These are phyloP conservation scores for Corchorus capsularis DNA, from an alignment of 345 rosid species.

Conservation along the genomic window DNA sequence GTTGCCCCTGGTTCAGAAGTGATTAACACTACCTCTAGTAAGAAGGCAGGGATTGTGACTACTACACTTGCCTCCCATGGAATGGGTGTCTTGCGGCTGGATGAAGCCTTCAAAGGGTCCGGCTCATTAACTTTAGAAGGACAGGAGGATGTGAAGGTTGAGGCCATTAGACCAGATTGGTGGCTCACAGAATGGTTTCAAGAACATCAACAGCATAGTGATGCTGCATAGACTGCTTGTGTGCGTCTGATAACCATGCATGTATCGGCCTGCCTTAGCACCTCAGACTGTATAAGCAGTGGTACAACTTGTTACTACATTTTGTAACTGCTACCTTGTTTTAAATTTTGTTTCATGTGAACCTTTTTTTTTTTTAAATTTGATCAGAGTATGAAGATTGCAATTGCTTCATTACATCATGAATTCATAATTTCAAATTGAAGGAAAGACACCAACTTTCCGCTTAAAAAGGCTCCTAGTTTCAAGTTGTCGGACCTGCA, in stretches of 20 bases:
- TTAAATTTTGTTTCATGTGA: too few species aligned
- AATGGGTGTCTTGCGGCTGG: constrained; percentile 71
- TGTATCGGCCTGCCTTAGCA: too few species aligned
- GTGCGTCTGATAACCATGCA: too few species aligned
- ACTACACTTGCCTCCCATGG: constrained; percentile 71
- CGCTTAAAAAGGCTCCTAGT: too few species aligned
- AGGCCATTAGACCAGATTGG: constrained; percentile 77
- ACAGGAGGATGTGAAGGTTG: constrained; percentile 56
- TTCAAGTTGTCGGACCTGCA: too few species aligned
- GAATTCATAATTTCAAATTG: too few species aligned
- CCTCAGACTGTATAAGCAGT: constrained; percentile 1
- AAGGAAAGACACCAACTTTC: too few species aligned
- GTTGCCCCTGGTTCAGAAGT: constrained; percentile 71
- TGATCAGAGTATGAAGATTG: too few species aligned
- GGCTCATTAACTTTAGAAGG: constrained; percentile 47
- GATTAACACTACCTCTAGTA: constrained; percentile 50
- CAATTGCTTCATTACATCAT: too few species aligned
- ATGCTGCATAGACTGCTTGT: constrained; percentile 33
- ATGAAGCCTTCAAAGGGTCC: constrained; percentile 56
- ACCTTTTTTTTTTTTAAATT: too few species aligned
- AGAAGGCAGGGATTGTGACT: constrained; percentile 70
- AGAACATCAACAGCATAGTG: constrained; percentile 40
- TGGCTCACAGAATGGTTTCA: constrained; percentile 84
- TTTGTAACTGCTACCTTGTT: constrained; percentile 7
- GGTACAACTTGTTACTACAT: background rate